Evolutionary conservation across 2,329 filamentous ascomycete species (phyloP), one percentile per base, ranked within the genome.

Genomic region (Colletotrichum melonis): DNA sequence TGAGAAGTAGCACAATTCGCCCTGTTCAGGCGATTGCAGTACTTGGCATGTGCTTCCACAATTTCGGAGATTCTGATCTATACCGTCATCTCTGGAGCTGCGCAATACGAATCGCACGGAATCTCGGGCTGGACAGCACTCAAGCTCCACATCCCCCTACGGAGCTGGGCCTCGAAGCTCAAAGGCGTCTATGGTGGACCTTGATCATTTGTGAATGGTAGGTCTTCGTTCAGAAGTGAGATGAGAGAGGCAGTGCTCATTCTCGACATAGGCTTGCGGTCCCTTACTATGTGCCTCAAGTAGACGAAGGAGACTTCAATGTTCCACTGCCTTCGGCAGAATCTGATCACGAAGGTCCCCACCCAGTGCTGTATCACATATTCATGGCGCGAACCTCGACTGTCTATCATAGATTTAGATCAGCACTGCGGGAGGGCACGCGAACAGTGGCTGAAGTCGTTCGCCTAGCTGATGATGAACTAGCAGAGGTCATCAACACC

Each of bases 21-120:
- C 68, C 57, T 42, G 64, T 77, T 5, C 76, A 76, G 63, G 62
- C 76, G 5, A 66, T 77, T 49, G 75, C 75, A 12, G 74, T 76
- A 6, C 68, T 77, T 9, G 74, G 75, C 30, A 77, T 76, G 38
- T 67, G 68, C 38, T 77, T 77, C 35, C 59, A 65, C 55, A 75
- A 69, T 38, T 69, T 75, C 24, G 76, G 75, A 2, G 75, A 75
- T 54, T 38, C 66, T 12, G 63, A 67, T 1, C 46, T 77, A 2
- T 49, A 68, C n/a, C 30, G 32, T 6, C 67, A 66, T 59, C n/a
- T 76, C 22, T 74, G 75, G 69, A 72, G 62, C 30, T 75, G 64
- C 52, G 75, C 69, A 19, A 74, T 76, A 16, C 69, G 75, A 11
- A 75, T 72, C 49, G 75, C 75, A 2, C 73, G 62, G 49, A 28